Evolutionary conservation across 73 alveolate genomes (phyloP).

Genomic region (Symbiodinium pilosum): DNA sequence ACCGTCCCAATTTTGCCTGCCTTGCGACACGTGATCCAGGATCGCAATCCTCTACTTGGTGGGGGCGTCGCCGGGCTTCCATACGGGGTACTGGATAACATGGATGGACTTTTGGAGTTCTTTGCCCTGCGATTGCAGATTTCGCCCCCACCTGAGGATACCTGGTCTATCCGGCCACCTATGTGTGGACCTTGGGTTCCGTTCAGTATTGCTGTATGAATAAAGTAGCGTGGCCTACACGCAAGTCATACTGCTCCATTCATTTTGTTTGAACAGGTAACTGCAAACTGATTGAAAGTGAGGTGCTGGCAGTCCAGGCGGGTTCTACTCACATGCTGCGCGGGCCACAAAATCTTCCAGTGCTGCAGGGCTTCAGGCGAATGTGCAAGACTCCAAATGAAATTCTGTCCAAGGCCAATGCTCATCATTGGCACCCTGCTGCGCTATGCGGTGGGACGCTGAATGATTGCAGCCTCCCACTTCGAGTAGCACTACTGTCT

Average conservation of each 20-base stretch:
- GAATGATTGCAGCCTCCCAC: too few relatives aligned
- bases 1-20: too few relatives aligned
- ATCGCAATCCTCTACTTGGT: constrained; percentile 79
- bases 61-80: constrained; percentile 46
- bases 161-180: constrained; percentile 72
- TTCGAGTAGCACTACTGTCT: too few relatives aligned
- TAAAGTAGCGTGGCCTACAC: neutral
- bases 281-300: too few relatives aligned
- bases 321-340: constrained; percentile 62
- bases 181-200: neutral
- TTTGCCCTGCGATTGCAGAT: too few relatives aligned
- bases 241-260: neutral
- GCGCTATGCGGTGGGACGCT: constrained; percentile 38
- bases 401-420: constrained; percentile 68
- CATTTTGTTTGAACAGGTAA: too few relatives aligned
- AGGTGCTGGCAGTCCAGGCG: constrained; percentile 76
- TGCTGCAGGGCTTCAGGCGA: too few relatives aligned
- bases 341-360: constrained; percentile 20
- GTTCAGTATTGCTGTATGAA: too few relatives aligned
- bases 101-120: too few relatives aligned
- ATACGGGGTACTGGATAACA: too few relatives aligned
- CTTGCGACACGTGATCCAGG: too few relatives aligned
- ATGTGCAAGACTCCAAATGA: too few relatives aligned
- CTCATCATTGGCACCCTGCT: constrained; percentile 55
- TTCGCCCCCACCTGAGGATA: constrained; percentile 31